phyloP scores from a whole-genome alignment of 2,329 filamentous ascomycete species.

The Fusarium nurragi region DNA sequence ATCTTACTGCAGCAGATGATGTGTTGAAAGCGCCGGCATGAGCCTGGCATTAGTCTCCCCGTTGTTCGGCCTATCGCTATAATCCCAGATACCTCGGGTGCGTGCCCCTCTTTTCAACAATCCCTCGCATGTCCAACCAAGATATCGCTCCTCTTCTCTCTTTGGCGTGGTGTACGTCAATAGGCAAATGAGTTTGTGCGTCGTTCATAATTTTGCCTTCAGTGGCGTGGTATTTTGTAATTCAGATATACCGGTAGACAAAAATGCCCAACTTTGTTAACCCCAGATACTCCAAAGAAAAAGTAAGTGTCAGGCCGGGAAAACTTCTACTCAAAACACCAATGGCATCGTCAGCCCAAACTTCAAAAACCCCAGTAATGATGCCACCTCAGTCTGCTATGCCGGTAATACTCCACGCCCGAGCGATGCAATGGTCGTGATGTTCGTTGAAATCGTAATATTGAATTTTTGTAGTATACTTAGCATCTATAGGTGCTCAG shows the following conservation, averaged over 20 bases:
- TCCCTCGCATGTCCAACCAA: constrained; percentile 8
- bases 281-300: constrained; percentile 42
- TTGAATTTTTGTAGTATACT: constrained; percentile 26
- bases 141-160: background rate
- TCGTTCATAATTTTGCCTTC: constrained; percentile 36
- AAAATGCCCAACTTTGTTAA: constrained; percentile 34
- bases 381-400: constrained; percentile 39
- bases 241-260: constrained; percentile 32
- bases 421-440: constrained; percentile 44
- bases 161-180: background rate
- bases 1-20: constrained; percentile 38
- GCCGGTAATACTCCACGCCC: constrained; percentile 42
- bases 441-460: constrained; percentile 44
- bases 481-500: constrained; percentile 22
- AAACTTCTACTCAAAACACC: constrained; percentile 38
- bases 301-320: constrained; percentile 32
- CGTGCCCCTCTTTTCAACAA: constrained; percentile 29
- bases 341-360: constrained; percentile 39
- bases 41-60: constrained; percentile 27
- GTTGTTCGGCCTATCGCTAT: constrained; percentile 31
- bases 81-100: constrained; percentile 10
- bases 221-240: constrained; percentile 42
- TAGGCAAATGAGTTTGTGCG: background rate
- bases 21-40: constrained; percentile 27
- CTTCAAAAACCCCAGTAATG: constrained; percentile 38